Evolutionary conservation across 768 basidiomycete genomes (phyloP).

Genomic region (Rubroboletus satanas): DNA sequence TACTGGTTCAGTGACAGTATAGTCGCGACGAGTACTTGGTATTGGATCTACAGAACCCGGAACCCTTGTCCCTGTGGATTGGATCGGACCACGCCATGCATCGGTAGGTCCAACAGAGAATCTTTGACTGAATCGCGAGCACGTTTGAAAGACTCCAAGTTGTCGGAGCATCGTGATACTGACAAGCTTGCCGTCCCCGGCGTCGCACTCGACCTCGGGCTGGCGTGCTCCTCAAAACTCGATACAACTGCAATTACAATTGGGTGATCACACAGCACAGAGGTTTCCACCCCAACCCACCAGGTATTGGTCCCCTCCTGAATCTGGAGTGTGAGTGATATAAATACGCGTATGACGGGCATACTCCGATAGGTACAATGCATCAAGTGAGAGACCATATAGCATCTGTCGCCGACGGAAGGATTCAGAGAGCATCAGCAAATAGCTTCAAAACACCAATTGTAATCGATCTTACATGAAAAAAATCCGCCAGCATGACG

Average conservation of each 20-base stretch:
- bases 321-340: not conserved
- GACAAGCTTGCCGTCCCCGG: not conserved
- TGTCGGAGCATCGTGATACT: not conserved
- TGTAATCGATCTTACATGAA: not conserved
- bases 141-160: not conserved
- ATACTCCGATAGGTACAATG: not conserved
- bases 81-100: not conserved
- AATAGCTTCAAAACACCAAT: not conserved
- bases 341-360: not conserved
- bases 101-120: not conserved
- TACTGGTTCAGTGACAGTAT: not conserved
- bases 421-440: not conserved
- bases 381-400: not conserved
- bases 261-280: not conserved
- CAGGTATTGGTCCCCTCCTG: not conserved
- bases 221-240: not conserved
- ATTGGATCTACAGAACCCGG: not conserved
- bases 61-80: not conserved
- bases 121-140: not conserved
- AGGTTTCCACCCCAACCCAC: not conserved
- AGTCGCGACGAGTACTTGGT: not conserved
- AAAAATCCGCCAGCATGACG: not conserved
- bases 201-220: not conserved
- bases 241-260: not conserved
- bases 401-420: not conserved